phyloP scores from a whole-genome alignment of 129 eudicot genomes.

The Smallanthus sonchifolius region DNA sequence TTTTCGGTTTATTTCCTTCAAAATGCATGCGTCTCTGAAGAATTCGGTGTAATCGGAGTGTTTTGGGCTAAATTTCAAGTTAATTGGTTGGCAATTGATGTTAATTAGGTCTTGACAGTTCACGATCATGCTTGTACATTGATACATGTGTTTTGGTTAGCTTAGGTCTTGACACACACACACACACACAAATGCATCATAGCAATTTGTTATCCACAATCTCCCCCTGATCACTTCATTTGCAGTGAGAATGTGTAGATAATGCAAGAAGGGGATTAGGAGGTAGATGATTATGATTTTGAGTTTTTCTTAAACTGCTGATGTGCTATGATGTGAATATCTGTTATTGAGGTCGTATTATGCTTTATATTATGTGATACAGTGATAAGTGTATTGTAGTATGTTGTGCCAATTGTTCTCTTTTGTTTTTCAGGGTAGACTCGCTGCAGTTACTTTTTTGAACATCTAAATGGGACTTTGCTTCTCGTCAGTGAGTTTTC shows the following conservation, averaged over 20 bases:
- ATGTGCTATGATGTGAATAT: not conserved
- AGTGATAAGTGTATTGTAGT: not conserved
- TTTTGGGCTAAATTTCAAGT: constrained; percentile 13
- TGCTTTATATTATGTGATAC: not conserved
- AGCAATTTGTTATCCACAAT: not conserved
- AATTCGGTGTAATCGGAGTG: not conserved
- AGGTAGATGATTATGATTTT: constrained; percentile 8
- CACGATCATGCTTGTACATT: not conserved
- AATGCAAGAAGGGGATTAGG: not conserved
- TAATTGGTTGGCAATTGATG: not conserved
- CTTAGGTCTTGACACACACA: no score
- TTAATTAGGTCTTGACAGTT: not conserved
- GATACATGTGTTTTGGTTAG: no score
- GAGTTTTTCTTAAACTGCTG: not conserved
- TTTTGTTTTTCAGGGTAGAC: constrained; percentile 13
- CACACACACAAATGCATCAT: not conserved
- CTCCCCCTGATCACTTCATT: not conserved
- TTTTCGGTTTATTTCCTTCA: not conserved
- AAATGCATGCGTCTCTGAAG: not conserved
- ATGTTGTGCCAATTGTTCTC: not conserved
- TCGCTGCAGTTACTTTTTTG: not conserved
- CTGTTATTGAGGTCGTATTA: not conserved
- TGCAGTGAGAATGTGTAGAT: not conserved
- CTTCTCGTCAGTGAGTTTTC: constrained; percentile 46
- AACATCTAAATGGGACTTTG: constrained; percentile 48